Evolutionary conservation across 192 early-diverging fungal species (phyloP), one percentile per base, ranked within the genome.

Genomic region (Mortierella antarctica): DNA sequence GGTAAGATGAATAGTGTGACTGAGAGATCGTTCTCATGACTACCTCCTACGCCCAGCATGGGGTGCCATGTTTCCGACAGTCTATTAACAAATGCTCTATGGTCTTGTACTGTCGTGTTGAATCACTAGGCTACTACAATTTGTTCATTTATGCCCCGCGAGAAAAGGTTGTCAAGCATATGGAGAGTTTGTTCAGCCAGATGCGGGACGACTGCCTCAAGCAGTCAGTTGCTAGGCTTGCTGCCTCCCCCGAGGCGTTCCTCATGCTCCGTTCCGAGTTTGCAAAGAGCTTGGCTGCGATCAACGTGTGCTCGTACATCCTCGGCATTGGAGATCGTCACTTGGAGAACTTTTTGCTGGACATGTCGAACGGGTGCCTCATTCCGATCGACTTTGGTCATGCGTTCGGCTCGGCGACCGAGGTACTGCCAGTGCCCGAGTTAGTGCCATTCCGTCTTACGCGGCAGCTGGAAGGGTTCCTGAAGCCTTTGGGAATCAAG

Each of bases 351-450:
- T 91, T 93, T 69, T 73, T 95, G 66, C 60, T 95, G 15, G 89
- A 94, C 58, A 71, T 89, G 70, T 88, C 83, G 51, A 88, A 77
- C 71, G 93, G 94, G 13, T 83, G 86, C 40, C 68, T 95, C 17
- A 85, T 95, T 18, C 88, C 89, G 0, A 95, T 95, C 71, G 94
- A 95, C 84, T 95, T 95, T 69, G 94, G 94, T 0, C 92, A 94
- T 65, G 94, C 94, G 5, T 95, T 95, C 82, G 94, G 93, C 15
- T 93, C 94, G 0, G 93, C 93, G 1, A 93, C 94, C 0, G 93
- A 94, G 65, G 78, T 90, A 7, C 75, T 95, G 1, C 90, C 93
- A 4, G 87, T 95, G 8, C 94, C 94, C 12, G 94, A 95, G 64
- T 53, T 95, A 14, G 84, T 93, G 10, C 94, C 94, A 1, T 95